These are phyloP conservation scores for Aspergillus fischeri DNA, from an alignment of 2,329 filamentous ascomycete genomes.

Conservation along the genomic window DNA sequence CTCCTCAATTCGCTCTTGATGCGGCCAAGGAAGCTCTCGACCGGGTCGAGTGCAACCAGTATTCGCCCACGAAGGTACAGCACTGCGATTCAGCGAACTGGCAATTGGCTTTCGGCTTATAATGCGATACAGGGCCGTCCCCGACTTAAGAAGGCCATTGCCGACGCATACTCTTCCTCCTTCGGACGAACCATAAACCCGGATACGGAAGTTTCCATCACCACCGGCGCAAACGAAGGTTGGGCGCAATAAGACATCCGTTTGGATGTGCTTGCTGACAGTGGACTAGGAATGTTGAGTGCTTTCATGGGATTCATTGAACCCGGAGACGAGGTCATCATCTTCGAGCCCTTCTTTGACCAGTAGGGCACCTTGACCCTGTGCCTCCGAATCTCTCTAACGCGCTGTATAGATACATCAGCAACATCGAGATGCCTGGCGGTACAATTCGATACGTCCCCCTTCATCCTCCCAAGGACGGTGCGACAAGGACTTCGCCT, in stretches of 20 bases:
- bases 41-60: slow-evolving; percentile 95
- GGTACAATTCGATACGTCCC: slow-evolving; percentile 94
- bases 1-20: slow-evolving; percentile 82
- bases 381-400: neutral
- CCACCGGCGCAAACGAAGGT: slow-evolving; percentile 61
- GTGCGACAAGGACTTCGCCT: slow-evolving; percentile 73
- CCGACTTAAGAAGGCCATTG: slow-evolving; percentile 85
- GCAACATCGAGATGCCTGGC: slow-evolving; percentile 97
- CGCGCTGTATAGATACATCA: slow-evolving; percentile 64
- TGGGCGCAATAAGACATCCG: neutral
- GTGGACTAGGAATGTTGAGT: slow-evolving; percentile 70
- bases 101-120: slow-evolving; percentile 2
- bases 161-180: slow-evolving; percentile 84
- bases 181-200: slow-evolving; percentile 80
- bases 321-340: slow-evolving; percentile 88
- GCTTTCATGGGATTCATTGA: slow-evolving; percentile 98
- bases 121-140: slow-evolving; percentile 63
- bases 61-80: slow-evolving; percentile 78
- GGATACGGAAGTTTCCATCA: slow-evolving; percentile 90
- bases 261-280: neutral
- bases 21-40: slow-evolving; percentile 88
- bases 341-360: slow-evolving; percentile 98
- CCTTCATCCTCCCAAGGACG: slow-evolving; percentile 81
- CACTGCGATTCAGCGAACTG: neutral
- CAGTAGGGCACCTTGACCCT: slow-evolving; percentile 54